Base-by-base conservation (phyloP, 371 early-diverging fungal genomes). In the Mucor irregularis region DNA sequence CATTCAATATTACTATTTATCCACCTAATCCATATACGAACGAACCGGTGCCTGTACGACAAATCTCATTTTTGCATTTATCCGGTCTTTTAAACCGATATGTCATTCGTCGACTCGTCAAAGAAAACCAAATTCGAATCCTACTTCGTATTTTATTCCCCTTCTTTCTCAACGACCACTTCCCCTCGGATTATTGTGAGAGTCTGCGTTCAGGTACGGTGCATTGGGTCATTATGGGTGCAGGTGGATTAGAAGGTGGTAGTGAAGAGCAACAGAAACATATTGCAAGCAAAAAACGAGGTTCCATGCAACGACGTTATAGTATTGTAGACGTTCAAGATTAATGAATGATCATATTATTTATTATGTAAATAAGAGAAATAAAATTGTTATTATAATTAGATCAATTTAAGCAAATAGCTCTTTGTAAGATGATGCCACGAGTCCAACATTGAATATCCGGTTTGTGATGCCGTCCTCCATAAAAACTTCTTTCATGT, bases 81-180 rank as follows among this genome's bases (percentile, higher is more conserved):
- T 84, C 84, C 1, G 84, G 84, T 49, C 44, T 82, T 3, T 38
- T 84, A 37, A 84, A 84, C 43, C 47, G 69, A 5, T 63, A 75
- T 30, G 78, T 84, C 14, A 82, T 82, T 26, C 69, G 72, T 49
- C 66, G 84, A 25, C 61, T 81, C 53, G 53, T 65, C 3, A 61
- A 53, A 3, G 84, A 82, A 53, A 76, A 78, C 0, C 72, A 73
- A 66, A 53, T 82, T 2, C 78, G 84, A 4, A 69, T 81, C 19
- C 25, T 80, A 16, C 78, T 82, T 31, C 75, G 84, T 14, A 64
- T 80, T 22, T 30, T 81, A 0, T 71, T 80, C 28, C 84, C 84
- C 0, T 84, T 84, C 62, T 82, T 82, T 46, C 35, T 84, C 39
- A 84, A 84, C 22, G 84, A 84, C 33, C 84, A 84, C 45, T 82